Percentiles rank a stretch among this genome's conserved stretches.
These are phyloP conservation scores for Xerocomellus amylosporus DNA, from an alignment of 768 basidiomycete species.

Conservation along the genomic window DNA sequence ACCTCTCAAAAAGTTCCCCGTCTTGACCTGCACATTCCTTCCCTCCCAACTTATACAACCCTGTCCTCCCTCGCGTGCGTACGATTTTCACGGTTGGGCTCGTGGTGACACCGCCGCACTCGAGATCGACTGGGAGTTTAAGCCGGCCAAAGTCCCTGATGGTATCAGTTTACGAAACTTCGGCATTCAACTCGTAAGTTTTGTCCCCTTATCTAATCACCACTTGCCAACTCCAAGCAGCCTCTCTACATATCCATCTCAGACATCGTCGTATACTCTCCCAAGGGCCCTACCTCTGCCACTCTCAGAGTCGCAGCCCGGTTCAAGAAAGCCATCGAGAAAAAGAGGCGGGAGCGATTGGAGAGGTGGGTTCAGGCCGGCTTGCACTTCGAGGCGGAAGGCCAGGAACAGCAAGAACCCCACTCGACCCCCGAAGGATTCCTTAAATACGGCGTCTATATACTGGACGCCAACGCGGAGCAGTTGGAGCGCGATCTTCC, in stretches of 20 bases:
- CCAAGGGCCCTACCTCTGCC: conserved; percentile 53
- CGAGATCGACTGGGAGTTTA: conserved; percentile 56
- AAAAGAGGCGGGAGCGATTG: conserved; percentile 52
- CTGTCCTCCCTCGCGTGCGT: conserved; percentile 17
- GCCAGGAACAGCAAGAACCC: conserved; percentile 16
- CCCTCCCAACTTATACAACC: conserved; percentile 44
- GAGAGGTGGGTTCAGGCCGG: conserved; percentile 20
- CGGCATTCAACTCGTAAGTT: conserved; percentile 81
- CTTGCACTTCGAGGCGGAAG: conserved; percentile 5
- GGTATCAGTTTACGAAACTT: conserved; percentile 86
- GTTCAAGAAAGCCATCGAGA: conserved; percentile 60
- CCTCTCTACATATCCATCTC: conserved; percentile 86
- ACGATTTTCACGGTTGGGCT: conserved; percentile 22
- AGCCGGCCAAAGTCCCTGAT: conserved; percentile 69
- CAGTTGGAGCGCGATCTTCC: conserved; percentile 27
- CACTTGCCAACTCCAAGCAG: conserved; percentile 37
- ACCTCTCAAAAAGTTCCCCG: conserved; percentile 25
- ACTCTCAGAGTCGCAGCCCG: conserved; percentile 61
- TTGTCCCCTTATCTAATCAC: not conserved
- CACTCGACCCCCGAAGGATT: conserved; percentile 27
- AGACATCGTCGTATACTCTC: conserved; percentile 86
- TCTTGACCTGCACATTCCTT: conserved; percentile 52
- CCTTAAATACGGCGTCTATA: conserved; percentile 31
- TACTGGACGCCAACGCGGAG: conserved; percentile 30
- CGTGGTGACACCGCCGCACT: conserved; percentile 14